Evolutionary conservation across 73 alveolate genomes (phyloP).

Genomic region (Uronychia binucleata): DNA sequence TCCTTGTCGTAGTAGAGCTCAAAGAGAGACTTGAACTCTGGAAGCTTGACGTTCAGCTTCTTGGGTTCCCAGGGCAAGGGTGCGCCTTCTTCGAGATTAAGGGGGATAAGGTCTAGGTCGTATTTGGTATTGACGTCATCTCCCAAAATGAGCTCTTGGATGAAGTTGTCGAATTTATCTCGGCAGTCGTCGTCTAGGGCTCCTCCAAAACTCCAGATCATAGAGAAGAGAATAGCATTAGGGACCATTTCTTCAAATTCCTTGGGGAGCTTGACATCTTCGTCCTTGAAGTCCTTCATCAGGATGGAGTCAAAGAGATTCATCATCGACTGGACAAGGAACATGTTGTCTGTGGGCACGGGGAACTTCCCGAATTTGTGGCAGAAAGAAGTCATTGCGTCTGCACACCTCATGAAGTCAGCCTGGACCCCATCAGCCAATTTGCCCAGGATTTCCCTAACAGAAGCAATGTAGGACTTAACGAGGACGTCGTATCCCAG

Average conservation of each 20-base stretch:
- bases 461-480: slow-evolving; percentile 35
- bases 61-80: slow-evolving; percentile 40
- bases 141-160: slow-evolving; percentile 73
- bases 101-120: slow-evolving; percentile 29
- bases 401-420: slow-evolving; percentile 15
- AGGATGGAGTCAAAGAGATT: slow-evolving; percentile 66
- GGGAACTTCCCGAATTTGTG: slow-evolving; percentile 69
- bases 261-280: slow-evolving; percentile 77
- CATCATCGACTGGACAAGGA: slow-evolving; percentile 50
- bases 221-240: slow-evolving; percentile 83
- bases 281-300: slow-evolving; percentile 49
- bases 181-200: slow-evolving; percentile 96
- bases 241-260: slow-evolving; percentile 91
- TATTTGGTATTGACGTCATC: slow-evolving; percentile 75
- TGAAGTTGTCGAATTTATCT: slow-evolving; percentile 86
- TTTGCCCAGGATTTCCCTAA: slow-evolving; percentile 48
- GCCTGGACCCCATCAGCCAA: slow-evolving; percentile 28
- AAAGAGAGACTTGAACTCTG: slow-evolving; percentile 65
- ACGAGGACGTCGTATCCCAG: slow-evolving; percentile 59
- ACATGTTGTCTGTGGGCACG: slow-evolving; percentile 60
- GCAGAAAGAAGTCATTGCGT: slow-evolving; percentile 24
- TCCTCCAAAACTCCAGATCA: slow-evolving; percentile 99
- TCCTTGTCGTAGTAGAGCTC: slow-evolving; percentile 78
- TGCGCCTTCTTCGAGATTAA: not conserved
- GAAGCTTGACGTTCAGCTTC: slow-evolving; percentile 53